Percentiles rank a stretch among this genome's conserved stretches.
Conservation (phyloP, 768 basidiomycete genomes). For the Naganishia randhawae region DNA sequence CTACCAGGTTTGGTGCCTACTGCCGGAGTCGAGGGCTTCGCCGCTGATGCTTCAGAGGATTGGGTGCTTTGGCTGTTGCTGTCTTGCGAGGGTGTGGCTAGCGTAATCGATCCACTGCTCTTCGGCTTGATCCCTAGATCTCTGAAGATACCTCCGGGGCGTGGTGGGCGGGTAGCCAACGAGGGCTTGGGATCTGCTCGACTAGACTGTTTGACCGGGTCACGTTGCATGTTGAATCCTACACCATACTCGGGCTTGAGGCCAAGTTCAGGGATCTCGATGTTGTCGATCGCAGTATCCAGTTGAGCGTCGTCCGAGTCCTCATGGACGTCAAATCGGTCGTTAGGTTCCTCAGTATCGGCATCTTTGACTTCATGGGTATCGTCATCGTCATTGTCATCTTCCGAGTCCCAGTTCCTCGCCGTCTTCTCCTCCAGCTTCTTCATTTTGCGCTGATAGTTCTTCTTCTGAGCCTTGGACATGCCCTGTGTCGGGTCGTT, state of each 20-base stretch:
- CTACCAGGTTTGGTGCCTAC: neutral
- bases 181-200: neutral
- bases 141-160: slow-evolving; percentile 6
- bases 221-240: slow-evolving; percentile 14
- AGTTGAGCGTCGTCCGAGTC: slow-evolving; percentile 7
- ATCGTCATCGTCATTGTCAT: slow-evolving; percentile 63
- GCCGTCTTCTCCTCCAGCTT: slow-evolving; percentile 72
- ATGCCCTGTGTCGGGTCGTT: slow-evolving; percentile 23
- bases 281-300: slow-evolving; percentile 1
- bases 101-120: neutral
- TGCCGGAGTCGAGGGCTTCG: neutral
- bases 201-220: neutral
- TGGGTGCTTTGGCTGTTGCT: neutral
- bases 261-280: slow-evolving; percentile 14
- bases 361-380: slow-evolving; percentile 30
- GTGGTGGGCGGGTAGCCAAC: neutral
- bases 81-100: neutral
- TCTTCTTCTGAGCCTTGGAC: slow-evolving; percentile 49
- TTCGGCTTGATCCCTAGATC: slow-evolving; percentile 17
- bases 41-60: neutral
- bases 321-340: slow-evolving; percentile 7
- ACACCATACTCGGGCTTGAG: slow-evolving; percentile 5
- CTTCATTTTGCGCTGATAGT: slow-evolving; percentile 69
- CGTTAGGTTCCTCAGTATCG: neutral
- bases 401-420: slow-evolving; percentile 71